phyloP scores from a whole-genome alignment of 805 yeast genomes.

The Candida nanaspora region DNA sequence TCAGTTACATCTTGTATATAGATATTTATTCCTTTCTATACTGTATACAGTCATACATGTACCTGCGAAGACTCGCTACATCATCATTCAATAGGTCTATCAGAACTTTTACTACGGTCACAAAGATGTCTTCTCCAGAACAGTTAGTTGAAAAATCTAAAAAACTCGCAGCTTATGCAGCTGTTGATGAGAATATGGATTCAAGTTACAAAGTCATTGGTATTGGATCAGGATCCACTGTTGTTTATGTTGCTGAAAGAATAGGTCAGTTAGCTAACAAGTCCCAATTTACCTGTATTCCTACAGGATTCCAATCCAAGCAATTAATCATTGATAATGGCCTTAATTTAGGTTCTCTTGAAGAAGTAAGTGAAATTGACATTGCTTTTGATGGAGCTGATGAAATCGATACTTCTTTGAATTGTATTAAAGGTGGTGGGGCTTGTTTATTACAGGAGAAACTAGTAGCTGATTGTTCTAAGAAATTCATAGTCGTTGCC shows the following conservation, averaged over 20 bases:
- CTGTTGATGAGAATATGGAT: slow-evolving; percentile 84
- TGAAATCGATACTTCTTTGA: slow-evolving; percentile 76
- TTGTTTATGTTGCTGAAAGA: slow-evolving; percentile 93
- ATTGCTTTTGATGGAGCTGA: slow-evolving; percentile 98
- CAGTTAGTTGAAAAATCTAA: slow-evolving; percentile 72
- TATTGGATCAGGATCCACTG: slow-evolving; percentile 96
- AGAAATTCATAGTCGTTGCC: slow-evolving; percentile 79
- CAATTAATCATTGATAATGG: slow-evolving; percentile 80
- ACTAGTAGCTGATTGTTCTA: slow-evolving; percentile 76
- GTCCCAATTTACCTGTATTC: slow-evolving; percentile 64
- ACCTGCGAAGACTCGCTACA: no score
- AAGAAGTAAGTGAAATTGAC: slow-evolving; percentile 76
- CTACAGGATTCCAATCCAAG: slow-evolving; percentile 95
- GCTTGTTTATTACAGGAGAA: slow-evolving; percentile 97
- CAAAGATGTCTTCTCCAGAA: slow-evolving; percentile 8
- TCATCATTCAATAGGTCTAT: no score
- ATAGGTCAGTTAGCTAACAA: slow-evolving; percentile 62
- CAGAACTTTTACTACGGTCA: no score
- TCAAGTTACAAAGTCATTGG: slow-evolving; percentile 70
- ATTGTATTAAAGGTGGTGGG: slow-evolving; percentile 97
- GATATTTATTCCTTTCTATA: no score
- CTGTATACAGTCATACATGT: no score
- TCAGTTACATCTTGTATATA: no score
- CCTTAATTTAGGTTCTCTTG: slow-evolving; percentile 69
- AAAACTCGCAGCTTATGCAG: slow-evolving; percentile 81